These are phyloP conservation scores for peach (Prunus persica) DNA, from an alignment of 306 rosid genomes.

Conservation along the genomic window DNA sequence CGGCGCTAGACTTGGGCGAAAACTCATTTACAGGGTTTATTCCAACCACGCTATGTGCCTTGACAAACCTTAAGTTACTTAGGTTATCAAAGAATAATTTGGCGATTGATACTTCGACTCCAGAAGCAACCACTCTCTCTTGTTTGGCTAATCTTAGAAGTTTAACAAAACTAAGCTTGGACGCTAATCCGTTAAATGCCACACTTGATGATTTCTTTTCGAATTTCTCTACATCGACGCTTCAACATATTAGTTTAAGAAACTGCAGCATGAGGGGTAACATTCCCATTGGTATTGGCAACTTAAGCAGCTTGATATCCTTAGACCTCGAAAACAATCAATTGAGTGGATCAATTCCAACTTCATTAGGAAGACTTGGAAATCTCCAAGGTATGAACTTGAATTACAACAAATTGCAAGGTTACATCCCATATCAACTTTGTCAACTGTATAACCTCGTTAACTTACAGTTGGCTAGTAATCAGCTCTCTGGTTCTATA, in stretches of 20 bases:
- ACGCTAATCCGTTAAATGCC: not conserved
- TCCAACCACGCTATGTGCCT: not conserved
- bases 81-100: not conserved
- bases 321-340: too few species aligned
- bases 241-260: fast-evolving
- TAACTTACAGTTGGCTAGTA: fast-evolving
- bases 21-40: slow-evolving; percentile 17
- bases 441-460: not conserved
- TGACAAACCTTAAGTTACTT: not conserved
- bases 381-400: too few species aligned
- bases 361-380: too few species aligned
- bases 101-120: not conserved
- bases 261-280: not conserved
- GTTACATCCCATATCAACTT: not conserved
- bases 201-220: not conserved
- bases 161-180: not conserved
- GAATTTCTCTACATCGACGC: not conserved
- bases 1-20: not conserved
- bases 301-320: not conserved
- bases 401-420: too few species aligned
- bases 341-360: too few species aligned
- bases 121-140: not conserved
- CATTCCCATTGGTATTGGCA: not conserved
- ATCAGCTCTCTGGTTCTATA: not conserved
- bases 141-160: not conserved